Evolutionary conservation across 176 grass and related monocot genomes (phyloP), one percentile per base, ranked within the genome.

Genomic region (Typha latifolia): DNA sequence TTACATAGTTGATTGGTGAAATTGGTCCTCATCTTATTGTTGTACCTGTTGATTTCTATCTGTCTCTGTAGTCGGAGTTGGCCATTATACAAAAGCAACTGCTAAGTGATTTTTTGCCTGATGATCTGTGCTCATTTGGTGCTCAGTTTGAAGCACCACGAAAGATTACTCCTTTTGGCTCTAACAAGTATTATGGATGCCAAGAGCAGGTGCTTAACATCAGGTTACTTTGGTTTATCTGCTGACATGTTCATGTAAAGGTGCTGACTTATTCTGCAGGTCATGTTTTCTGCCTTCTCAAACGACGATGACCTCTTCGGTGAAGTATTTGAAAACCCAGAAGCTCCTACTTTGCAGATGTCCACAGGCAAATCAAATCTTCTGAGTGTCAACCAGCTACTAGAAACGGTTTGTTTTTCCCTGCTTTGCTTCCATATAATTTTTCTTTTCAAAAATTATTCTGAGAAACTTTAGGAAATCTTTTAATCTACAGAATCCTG

Each of bases 91-190:
- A 59, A 74, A 84, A 90, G 51, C 88, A 97, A 47, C 61, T 97
- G 63, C 76, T 97, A 67, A 83, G 89, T 77, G 94, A 97, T 61
- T 97, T 97, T 74, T 77, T 73, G 47, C 70, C 67, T 37, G 94
- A 97, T 34, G 89, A 97, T 77, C 68, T 53, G 6, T 89, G 75
- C 78, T 70, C 79, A 37, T 14, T 96, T 48, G 88, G 85, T 63
- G 79, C 79, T 77, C 77, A 91, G 76, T 75, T 83, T 47, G 89
- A 89, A 14, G 71, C 81, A 51, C 71, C 84, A 78, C 77, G 84
- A 63, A 63, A 69, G 20, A 74, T 61, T 48, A 9, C 31, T 63
- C 1, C 51, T 67, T 65, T 69, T 21, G 76, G 53, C 61, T 70
- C 51, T 8, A 90, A 78, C 37, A 13, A 71, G 61, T 74, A 84